Percentiles rank a stretch among this genome's conserved stretches.
These are phyloP conservation scores for Aureobasidium sp. DNA, from an alignment of 2,329 filamentous ascomycete genomes.

Conservation along the genomic window DNA sequence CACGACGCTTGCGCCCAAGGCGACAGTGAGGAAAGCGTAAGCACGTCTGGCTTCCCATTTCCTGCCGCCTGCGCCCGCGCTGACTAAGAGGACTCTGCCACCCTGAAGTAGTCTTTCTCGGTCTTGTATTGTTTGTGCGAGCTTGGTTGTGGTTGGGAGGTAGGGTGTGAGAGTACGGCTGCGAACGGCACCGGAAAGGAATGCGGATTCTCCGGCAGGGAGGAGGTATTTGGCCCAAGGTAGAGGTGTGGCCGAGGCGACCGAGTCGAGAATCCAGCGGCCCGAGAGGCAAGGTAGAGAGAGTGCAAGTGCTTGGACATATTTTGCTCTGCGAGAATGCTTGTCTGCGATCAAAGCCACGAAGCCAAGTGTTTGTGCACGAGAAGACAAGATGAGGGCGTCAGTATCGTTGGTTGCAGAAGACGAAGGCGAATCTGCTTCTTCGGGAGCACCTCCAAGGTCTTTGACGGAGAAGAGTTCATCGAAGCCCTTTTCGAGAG, in stretches of 20 bases:
- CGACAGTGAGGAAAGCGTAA: constrained; percentile 73
- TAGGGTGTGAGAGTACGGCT: constrained; percentile 62
- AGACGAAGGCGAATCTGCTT: neutral
- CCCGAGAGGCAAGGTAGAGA: constrained; percentile 78
- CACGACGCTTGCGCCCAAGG: constrained; percentile 64
- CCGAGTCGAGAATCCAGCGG: constrained; percentile 71
- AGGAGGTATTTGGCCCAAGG: constrained; percentile 79
- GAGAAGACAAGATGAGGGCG: constrained; percentile 40
- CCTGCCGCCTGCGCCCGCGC: constrained; percentile 48
- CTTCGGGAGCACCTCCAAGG: constrained; percentile 14
- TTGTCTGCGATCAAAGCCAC: constrained; percentile 78
- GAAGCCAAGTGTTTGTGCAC: constrained; percentile 59
- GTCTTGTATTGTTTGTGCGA: constrained; percentile 51
- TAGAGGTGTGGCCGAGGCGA: constrained; percentile 54
- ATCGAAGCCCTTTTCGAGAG: constrained; percentile 72
- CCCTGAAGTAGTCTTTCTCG: constrained; percentile 28
- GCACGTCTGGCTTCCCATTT: constrained; percentile 55
- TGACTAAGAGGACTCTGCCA: constrained; percentile 23
- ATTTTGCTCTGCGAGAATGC: constrained; percentile 82
- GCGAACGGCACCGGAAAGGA: constrained; percentile 68
- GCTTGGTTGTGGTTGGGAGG: constrained; percentile 49
- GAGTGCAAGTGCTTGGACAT: constrained; percentile 87
- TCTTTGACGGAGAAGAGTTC: constrained; percentile 60
- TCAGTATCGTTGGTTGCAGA: neutral
- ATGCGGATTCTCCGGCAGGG: constrained; percentile 71